Base-by-base conservation (phyloP, 148 eudicot genomes). In the Arctostaphylos glauca region DNA sequence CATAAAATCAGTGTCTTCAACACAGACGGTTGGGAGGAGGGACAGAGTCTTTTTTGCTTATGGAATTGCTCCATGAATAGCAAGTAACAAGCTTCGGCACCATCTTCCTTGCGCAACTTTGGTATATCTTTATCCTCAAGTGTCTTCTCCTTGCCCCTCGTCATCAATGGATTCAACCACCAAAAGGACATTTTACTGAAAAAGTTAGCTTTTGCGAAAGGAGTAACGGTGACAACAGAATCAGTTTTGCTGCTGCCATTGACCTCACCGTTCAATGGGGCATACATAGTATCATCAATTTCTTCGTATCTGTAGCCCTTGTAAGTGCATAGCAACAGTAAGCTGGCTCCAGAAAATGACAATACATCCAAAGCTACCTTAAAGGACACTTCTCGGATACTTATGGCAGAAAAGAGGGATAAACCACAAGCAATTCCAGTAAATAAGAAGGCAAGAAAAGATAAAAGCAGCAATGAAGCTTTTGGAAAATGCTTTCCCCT, bases 91-190 rank as follows among this genome's bases (percentile, higher is more conserved):
- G 91, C 77, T 67, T 90, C 92, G 15, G 99, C 98, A 80, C 87
- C 82, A 62, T 94, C 99, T 78, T 81, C 86, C 72, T 89, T 84
- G 5, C 90, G 87, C 67, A 95, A 56, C 74, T 81, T 84, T 16
- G 98, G 98, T 68, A 95, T 87, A 78, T 95, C 98, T 60, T 89
- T 89, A 52, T 94, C 94, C 59, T 86, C 92, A 8, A 96, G 91
- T 58, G 92, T 91, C 84, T 88, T 93, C 81, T 88, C 84, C 78
- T 81, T 91, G n/a, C 99, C 99, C 78, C 23, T 77, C 88, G 86
- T 94, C 98, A 96, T 93, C 86, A 96, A 83, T 38, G 95, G 84
- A 49, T 96, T 89, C 84, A 96, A 70, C 99, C 99, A 96, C 98
- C 93, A 92, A 83, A 94, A 94, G 8, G 98, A 88, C 86, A 90